A percentile compares a stretch with the other conserved stretches of the same genome.
These are phyloP conservation scores for Panaeolus cyanescens DNA, from an alignment of 768 basidiomycete species.

Conservation along the genomic window DNA sequence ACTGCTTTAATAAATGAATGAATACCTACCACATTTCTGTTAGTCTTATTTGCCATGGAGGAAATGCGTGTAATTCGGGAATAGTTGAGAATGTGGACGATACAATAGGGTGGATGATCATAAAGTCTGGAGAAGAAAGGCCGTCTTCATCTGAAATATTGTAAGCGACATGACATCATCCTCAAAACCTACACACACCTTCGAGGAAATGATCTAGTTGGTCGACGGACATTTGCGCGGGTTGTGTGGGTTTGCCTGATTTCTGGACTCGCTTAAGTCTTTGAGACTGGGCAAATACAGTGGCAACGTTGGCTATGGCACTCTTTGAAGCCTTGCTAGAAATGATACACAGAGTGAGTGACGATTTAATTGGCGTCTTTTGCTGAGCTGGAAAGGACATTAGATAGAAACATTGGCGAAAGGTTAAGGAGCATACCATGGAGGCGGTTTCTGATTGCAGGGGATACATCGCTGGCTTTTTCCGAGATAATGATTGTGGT, in stretches of 20 bases:
- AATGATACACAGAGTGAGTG: conserved; percentile 49
- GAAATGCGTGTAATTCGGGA: conserved; percentile 73
- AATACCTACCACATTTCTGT: conserved; percentile 74
- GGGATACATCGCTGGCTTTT: conserved; percentile 1
- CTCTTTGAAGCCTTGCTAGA: conserved; percentile 66
- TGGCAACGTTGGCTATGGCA: conserved; percentile 59
- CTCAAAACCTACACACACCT: conserved; percentile 41
- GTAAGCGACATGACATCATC: conserved; percentile 8
- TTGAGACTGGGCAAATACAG: conserved; percentile 40
- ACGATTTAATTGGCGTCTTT: conserved; percentile 2
- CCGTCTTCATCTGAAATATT: conserved; percentile 45
- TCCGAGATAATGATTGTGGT: conserved; percentile 20
- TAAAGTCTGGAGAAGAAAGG: conserved; percentile 71
- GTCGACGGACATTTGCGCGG: conserved; percentile 40
- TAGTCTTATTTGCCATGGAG: conserved; percentile 84
- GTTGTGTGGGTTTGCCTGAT: conserved; percentile 12
- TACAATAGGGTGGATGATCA: conserved; percentile 68
- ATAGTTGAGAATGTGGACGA: conserved; percentile 41
- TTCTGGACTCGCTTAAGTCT: conserved; percentile 6
- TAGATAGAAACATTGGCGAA: background rate
- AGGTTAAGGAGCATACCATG: background rate
- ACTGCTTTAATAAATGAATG: background rate
- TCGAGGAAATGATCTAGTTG: conserved; percentile 55
- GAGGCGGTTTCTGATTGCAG: background rate
- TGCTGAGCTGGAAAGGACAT: background rate